These are phyloP conservation scores for Rosa multiflora DNA, from an alignment of 306 rosid genomes.

Conservation along the genomic window DNA sequence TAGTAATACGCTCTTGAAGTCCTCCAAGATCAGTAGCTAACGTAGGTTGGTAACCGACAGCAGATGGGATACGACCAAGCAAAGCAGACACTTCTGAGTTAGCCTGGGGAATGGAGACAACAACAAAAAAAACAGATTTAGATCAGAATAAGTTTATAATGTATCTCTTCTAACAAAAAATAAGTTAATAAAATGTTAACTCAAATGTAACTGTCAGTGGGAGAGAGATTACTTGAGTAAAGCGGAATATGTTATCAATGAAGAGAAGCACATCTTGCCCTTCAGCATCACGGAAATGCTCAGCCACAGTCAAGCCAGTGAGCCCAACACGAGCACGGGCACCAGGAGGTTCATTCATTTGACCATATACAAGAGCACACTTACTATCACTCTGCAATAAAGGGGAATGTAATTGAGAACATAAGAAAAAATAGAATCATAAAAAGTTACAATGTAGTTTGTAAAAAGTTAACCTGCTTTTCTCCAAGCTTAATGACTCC, in stretches of 20 bases:
- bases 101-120: constrained; percentile 50
- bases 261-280: constrained; percentile 99
- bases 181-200: not conserved
- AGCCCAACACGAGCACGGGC: constrained; percentile 99
- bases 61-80: constrained; percentile 99
- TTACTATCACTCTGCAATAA: constrained; percentile 72
- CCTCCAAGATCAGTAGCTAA: constrained; percentile 98
- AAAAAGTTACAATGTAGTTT: not conserved
- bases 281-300: constrained; percentile 97
- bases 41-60: constrained; percentile 98
- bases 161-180: not conserved
- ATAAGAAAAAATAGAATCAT: not conserved
- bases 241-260: constrained; percentile 94
- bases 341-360: constrained; percentile 99
- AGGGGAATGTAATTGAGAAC: constrained; percentile 10
- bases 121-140: not conserved
- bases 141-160: not conserved
- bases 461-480: constrained; percentile 56
- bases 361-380: constrained; percentile 95
- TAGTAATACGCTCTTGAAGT: constrained; percentile 95
- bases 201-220: not conserved
- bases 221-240: constrained; percentile 65
- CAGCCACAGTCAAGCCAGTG: constrained; percentile 91
- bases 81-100: constrained; percentile 98
- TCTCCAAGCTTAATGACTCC: constrained; percentile 97